These are phyloP conservation scores for Corynespora cassiicola DNA, from an alignment of 2,329 filamentous ascomycete genomes.

Conservation along the genomic window DNA sequence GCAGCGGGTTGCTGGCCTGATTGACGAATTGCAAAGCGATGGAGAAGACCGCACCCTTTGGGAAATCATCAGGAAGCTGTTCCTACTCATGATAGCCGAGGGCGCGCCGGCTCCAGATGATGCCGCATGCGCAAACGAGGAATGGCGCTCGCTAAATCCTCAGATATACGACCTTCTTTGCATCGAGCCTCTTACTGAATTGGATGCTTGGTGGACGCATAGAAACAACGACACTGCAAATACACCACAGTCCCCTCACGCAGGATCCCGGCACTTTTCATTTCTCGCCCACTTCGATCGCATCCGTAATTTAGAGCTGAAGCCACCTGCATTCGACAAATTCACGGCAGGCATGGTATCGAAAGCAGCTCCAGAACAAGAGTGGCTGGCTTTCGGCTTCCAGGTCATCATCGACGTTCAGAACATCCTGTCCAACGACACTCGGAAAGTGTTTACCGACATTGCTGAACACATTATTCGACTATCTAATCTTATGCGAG, in stretches of 20 bases:
- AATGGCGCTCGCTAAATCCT: neutral
- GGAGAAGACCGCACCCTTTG: slow-evolving; percentile 2
- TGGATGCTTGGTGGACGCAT: slow-evolving; percentile 1
- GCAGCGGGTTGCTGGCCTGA: slow-evolving; percentile 12
- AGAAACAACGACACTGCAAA: neutral
- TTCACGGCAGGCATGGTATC: slow-evolving; percentile 16
- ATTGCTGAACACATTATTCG: slow-evolving; percentile 10
- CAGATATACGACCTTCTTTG: slow-evolving; percentile 13
- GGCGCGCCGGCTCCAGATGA: too few relatives aligned
- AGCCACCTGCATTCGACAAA: slow-evolving; percentile 14
- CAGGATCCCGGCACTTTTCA: slow-evolving; percentile 2
- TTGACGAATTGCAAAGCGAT: slow-evolving; percentile 11
- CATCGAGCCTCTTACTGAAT: slow-evolving; percentile 7
- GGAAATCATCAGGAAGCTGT: slow-evolving; percentile 9
- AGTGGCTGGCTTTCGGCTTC: slow-evolving; percentile 22
- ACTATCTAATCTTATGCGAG: slow-evolving; percentile 13
- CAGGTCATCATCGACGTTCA: slow-evolving; percentile 20
- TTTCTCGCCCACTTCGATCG: slow-evolving; percentile 18
- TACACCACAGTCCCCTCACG: neutral
- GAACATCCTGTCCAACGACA: slow-evolving; percentile 5
- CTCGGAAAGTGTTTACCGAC: slow-evolving; percentile 8
- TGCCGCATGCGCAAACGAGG: too few relatives aligned
- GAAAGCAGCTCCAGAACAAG: slow-evolving; percentile 2
- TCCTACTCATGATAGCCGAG: neutral
- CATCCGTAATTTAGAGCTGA: slow-evolving; percentile 8